Conservation (phyloP, 2,329 filamentous ascomycete species). For the Verticillium dahliae region DNA sequence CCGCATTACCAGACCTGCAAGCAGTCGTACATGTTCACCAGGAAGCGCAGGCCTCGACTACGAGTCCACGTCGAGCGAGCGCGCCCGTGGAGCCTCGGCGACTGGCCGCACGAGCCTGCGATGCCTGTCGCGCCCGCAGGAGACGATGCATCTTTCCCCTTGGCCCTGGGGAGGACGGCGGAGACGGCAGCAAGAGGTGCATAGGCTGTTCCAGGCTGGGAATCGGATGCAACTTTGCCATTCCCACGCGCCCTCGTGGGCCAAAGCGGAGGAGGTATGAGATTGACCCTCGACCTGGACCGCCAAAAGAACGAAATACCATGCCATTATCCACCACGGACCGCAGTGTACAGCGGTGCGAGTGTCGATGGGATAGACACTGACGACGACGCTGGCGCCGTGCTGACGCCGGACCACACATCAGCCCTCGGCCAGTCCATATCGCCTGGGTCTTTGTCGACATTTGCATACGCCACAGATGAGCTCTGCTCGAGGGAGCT, state of each 20-base stretch:
- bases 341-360: background rate
- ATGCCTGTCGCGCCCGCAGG: slow-evolving; percentile 5
- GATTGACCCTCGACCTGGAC: too few species aligned
- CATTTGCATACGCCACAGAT: slow-evolving; percentile 12
- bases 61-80: background rate
- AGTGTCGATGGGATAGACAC: background rate
- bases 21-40: background rate
- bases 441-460: background rate
- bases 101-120: background rate
- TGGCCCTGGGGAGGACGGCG: background rate
- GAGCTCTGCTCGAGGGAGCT: slow-evolving; percentile 17
- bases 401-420: background rate
- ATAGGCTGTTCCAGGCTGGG: slow-evolving; percentile 13
- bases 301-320: too few species aligned
- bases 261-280: slow-evolving; percentile 10
- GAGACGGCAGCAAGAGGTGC: slow-evolving; percentile 6
- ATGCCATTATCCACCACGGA: background rate
- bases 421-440: background rate
- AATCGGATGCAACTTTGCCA: slow-evolving; percentile 15
- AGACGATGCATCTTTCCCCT: slow-evolving; percentile 13
- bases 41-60: background rate
- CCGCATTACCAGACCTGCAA: background rate
- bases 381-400: background rate
- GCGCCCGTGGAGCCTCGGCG: background rate
- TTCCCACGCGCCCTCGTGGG: slow-evolving; percentile 16